Percentiles rank a stretch among this genome's conserved stretches.
These are phyloP conservation scores for Leucosporidium yakuticum DNA, from an alignment of 768 basidiomycete species.

Conservation along the genomic window DNA sequence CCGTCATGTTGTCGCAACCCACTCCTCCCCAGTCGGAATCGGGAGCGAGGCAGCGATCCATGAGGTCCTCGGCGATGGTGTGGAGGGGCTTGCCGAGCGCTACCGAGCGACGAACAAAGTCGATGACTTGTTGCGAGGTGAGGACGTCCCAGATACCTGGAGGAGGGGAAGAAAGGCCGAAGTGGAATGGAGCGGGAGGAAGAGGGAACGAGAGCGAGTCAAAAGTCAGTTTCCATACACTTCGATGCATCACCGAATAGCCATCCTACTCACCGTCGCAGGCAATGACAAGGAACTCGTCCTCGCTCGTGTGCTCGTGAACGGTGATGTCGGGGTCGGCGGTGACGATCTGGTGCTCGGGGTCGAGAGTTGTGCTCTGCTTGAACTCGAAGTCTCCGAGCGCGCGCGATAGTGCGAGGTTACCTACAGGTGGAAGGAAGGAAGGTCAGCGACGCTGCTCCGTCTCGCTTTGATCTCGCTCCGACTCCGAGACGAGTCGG, in stretches of 20 bases:
- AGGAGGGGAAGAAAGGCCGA: conserved; percentile 6
- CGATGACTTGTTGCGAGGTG: conserved; percentile 82
- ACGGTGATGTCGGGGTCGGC: conserved; percentile 82
- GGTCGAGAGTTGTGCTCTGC: conserved; percentile 71
- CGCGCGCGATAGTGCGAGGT: conserved; percentile 88
- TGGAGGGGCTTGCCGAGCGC: conserved; percentile 68
- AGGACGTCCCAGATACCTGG: conserved; percentile 98
- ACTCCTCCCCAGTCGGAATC: conserved; percentile 88
- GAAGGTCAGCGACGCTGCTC: background rate
- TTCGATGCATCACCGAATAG: background rate
- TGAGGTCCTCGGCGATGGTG: conserved; percentile 84
- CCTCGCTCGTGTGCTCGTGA: conserved; percentile 76
- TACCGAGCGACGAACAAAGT: conserved; percentile 75
- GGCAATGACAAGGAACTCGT: conserved; percentile 93
- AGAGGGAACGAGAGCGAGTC: conserved; percentile 6
- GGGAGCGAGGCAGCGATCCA: conserved; percentile 88
- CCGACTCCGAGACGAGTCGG: too few relatives aligned
- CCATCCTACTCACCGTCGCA: conserved; percentile 69
- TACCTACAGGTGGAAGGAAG: conserved; percentile 54
- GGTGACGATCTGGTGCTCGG: conserved; percentile 92
- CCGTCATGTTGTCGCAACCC: conserved; percentile 99
- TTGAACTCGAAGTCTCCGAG: conserved; percentile 99
- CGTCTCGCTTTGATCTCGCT: background rate
- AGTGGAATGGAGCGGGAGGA: background rate
- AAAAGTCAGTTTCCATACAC: background rate